Evolutionary conservation across 2,329 filamentous ascomycete species (phyloP).

Genomic region (Fusarium sp.): DNA sequence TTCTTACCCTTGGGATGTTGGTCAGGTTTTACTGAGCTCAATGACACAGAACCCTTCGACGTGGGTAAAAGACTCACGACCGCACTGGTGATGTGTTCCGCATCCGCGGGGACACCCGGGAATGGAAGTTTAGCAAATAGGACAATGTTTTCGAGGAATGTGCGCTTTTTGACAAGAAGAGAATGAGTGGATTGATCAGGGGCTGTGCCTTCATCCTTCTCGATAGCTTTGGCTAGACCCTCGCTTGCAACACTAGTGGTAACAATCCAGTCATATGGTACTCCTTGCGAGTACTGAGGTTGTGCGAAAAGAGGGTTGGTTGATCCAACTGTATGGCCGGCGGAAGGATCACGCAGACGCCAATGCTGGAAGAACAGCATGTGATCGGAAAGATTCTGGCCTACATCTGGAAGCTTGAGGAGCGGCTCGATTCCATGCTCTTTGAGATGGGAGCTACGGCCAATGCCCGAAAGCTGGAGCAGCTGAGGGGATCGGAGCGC

Average conservation of each 20-base stretch:
- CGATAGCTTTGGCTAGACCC: constrained; percentile 50
- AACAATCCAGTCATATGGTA: constrained; percentile 55
- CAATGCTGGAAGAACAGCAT: constrained; percentile 47
- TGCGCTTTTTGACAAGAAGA: constrained; percentile 48
- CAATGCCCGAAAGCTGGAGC: constrained; percentile 63
- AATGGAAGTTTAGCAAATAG: constrained; percentile 44
- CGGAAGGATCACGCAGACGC: constrained; percentile 52
- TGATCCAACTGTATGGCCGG: constrained; percentile 52
- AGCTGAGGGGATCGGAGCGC: constrained; percentile 62
- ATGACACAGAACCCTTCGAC: constrained; percentile 39
- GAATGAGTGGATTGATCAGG: constrained; percentile 49
- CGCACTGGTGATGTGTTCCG: constrained; percentile 43
- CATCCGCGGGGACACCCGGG: constrained; percentile 36
- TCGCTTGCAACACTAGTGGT: constrained; percentile 46
- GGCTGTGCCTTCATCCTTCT: constrained; percentile 51
- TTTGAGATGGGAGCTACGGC: constrained; percentile 55
- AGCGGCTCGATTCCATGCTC: constrained; percentile 54
- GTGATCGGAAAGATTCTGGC: constrained; percentile 56
- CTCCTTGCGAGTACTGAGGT: constrained; percentile 54
- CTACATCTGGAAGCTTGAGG: constrained; percentile 62
- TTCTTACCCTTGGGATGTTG: constrained; percentile 42
- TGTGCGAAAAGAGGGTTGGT: constrained; percentile 52
- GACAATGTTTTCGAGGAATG: constrained; percentile 44
- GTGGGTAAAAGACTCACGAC: constrained; percentile 45
- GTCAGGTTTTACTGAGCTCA: constrained; percentile 38